Conservation (phyloP, 2,329 filamentous ascomycete species). For the Cladophialophora immunda region DNA sequence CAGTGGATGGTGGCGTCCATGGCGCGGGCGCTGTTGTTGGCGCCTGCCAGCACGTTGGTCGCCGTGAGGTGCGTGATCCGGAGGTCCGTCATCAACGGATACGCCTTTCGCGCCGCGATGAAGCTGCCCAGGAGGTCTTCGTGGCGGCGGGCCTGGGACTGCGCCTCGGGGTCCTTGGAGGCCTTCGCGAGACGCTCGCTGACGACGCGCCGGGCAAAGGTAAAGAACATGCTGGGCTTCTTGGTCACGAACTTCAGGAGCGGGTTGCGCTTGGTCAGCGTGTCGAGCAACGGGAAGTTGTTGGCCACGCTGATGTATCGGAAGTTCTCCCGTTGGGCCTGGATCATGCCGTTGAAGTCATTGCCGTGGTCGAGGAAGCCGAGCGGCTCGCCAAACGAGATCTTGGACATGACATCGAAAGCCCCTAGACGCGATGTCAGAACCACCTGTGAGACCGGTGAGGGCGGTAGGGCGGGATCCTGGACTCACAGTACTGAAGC, state of each 20-base stretch:
- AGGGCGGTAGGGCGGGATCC: too few relatives aligned
- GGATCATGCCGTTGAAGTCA: conserved; percentile 23
- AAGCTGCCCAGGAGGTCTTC: conserved; percentile 20
- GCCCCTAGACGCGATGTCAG: conserved; percentile 8
- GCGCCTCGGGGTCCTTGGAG: conserved; percentile 7
- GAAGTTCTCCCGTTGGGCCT: conserved; percentile 18
- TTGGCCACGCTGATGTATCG: conserved; percentile 23
- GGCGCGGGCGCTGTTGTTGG: conserved; percentile 20
- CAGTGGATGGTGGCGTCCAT: conserved; percentile 24
- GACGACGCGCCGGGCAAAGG: conserved; percentile 15
- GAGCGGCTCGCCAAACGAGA: conserved; percentile 20
- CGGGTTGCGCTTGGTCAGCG: conserved; percentile 17
- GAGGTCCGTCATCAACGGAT: conserved; percentile 14
- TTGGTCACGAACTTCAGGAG: conserved; percentile 8
- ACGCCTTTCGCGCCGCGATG: conserved; percentile 15
- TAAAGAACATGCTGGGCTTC: conserved; percentile 25
- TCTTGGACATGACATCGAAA: conserved; percentile 22
- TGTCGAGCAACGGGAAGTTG: conserved; percentile 16
- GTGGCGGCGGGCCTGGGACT: conserved; percentile 9
- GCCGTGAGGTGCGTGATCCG: conserved; percentile 21
- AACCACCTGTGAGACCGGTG: not conserved
- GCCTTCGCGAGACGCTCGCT: conserved; percentile 12
- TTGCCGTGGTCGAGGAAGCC: conserved; percentile 18
- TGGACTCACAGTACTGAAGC: conserved; percentile 19
- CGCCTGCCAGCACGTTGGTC: conserved; percentile 14